Evolutionary conservation across 345 rosid species (phyloP).

Genomic region (Eucalyptus sp.): DNA sequence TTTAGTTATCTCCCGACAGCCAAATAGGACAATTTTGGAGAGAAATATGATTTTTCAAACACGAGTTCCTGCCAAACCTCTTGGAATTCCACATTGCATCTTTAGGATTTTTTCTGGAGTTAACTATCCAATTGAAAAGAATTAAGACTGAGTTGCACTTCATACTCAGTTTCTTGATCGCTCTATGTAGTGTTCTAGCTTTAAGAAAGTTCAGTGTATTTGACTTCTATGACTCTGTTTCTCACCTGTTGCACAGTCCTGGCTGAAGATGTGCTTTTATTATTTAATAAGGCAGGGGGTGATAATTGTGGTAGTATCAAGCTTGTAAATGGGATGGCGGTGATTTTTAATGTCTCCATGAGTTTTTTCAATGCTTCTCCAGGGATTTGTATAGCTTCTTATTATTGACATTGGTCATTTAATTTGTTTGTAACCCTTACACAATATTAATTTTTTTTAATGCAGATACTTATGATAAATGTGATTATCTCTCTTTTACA

Average conservation of each 20-base stretch:
- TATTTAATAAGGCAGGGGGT: background rate
- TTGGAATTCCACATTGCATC: background rate
- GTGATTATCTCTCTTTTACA: constrained; percentile 73
- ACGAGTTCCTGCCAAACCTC: background rate
- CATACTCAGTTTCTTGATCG: background rate
- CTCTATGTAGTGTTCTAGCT: background rate
- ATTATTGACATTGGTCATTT: background rate
- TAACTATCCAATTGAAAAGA: background rate
- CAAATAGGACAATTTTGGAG: background rate
- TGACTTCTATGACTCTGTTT: background rate
- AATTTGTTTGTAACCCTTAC: constrained; percentile 1
- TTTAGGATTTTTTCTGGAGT: background rate
- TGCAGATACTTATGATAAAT: constrained; percentile 95
- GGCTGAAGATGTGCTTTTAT: background rate
- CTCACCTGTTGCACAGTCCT: background rate
- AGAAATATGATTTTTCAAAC: background rate
- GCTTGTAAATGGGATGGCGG: background rate
- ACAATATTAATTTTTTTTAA: background rate
- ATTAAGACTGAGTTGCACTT: background rate
- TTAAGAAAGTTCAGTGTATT: background rate
- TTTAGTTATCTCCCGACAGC: background rate
- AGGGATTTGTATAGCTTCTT: background rate
- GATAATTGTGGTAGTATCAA: background rate
- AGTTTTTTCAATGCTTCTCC: background rate
- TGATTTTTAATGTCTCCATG: background rate